Base-by-base conservation (phyloP, 2,329 filamentous ascomycete genomes). In the Coniosporium tulheliwenetii region DNA sequence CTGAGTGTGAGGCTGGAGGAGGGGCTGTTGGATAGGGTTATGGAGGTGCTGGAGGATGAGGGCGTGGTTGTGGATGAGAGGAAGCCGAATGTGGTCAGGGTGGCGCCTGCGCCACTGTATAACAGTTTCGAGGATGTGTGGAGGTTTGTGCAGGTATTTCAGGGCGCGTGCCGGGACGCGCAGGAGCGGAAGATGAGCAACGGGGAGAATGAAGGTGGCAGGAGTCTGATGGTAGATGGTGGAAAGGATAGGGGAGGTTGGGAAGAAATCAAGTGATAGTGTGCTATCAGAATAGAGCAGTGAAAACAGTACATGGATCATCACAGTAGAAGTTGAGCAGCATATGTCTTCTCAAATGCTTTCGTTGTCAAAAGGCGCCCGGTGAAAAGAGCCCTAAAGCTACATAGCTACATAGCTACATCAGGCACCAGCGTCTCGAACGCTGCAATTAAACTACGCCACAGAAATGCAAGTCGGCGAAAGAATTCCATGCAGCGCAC, bases 61-160 rank as follows among this genome's bases (percentile, higher is more conserved):
- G 82, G 80, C 1, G 77, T 91, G 2, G 72, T 93, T 1, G 77
- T 83, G 32, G 86, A 94, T 55, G 82, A 91, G 68, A 69, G 86
- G 44, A 84, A 83, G 57, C 86, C 87, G 1, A 79, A 87, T 54
- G 86, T 94, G 12, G 79, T 94, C 39, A 69, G 86, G 1, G 77
- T 93, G 1, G 85, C 86, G 2, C 86, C 87, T 1, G 80, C 82
- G 35, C 85, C 86, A 8, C 58, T 94, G 48, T 94, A 93, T 61
- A 89, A 89, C 52, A 76, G 73, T 0, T 93, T 83, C 55, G 67
- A 69, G 44, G 86, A 94, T 50, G 77, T 86, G 5, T 77, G 62
- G 63, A 56, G 60, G 12, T 84, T 84, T 53, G 68, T 64, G 39
- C 57, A 60, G 30, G 60, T 74, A 10, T 77, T 78, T 49, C 52